phyloP scores from a whole-genome alignment of 23 red algal genomes.

The Gracilaria gracilis region DNA sequence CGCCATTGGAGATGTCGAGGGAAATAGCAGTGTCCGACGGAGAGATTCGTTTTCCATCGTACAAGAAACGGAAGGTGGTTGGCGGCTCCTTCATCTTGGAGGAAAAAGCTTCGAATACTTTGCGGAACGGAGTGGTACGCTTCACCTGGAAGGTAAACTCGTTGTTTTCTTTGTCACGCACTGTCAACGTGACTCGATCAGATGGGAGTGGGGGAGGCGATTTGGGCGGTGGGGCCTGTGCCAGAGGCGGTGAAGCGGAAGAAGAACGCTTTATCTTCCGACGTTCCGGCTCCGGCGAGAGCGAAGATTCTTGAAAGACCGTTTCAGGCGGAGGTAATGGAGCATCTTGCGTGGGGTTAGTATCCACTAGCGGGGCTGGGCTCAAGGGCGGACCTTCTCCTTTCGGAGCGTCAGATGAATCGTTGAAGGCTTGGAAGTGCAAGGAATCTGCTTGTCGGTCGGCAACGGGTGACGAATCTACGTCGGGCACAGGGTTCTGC shows the following conservation, averaged over 20 bases:
- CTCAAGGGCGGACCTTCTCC: not conserved
- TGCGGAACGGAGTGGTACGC: slow-evolving; percentile 4
- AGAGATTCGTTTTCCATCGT: slow-evolving; percentile 13
- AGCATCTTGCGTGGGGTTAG: not conserved
- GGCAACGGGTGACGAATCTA: not conserved
- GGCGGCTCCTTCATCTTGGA: not conserved
- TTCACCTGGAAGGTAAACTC: slow-evolving; percentile 8
- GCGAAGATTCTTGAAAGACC: slow-evolving; percentile 3
- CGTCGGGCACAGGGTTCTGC: slow-evolving; percentile 4
- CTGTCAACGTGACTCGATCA: slow-evolving; percentile 10
- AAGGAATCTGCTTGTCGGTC: slow-evolving; percentile 13
- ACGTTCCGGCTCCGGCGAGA: slow-evolving; percentile 10
- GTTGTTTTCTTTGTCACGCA: slow-evolving; percentile 13
- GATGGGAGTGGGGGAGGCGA: not conserved
- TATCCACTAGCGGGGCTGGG: not conserved
- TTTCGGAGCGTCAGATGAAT: not conserved
- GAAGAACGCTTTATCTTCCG: slow-evolving; percentile 8
- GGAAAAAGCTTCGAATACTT: slow-evolving; percentile 15
- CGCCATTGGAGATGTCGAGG: not conserved
- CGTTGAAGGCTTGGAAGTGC: not conserved
- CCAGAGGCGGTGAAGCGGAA: not conserved
- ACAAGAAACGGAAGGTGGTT: slow-evolving; percentile 5
- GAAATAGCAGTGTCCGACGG: not conserved
- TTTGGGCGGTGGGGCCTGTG: not conserved
- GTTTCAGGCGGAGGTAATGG: not conserved